Percentiles rank a stretch among this genome's conserved stretches.
phyloP scores from a whole-genome alignment of 2,329 filamentous ascomycete genomes.

The Emergomyces pasteurianus region DNA sequence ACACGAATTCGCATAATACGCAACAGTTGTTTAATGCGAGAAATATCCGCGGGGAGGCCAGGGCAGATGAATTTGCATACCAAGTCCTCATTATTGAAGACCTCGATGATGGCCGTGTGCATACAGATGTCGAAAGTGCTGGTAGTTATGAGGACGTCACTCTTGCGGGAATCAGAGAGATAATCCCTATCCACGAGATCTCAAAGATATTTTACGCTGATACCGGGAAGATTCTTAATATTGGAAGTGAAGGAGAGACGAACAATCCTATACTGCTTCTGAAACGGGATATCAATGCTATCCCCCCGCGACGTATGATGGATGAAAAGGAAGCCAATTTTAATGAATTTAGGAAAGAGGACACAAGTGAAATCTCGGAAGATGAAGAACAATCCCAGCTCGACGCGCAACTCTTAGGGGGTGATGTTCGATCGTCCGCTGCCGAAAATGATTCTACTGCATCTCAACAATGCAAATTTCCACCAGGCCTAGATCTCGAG shows the following conservation, averaged over 20 bases:
- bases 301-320: slow-evolving; percentile 49
- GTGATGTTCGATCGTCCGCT: slow-evolving; percentile 6
- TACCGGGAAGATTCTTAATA: slow-evolving; percentile 78
- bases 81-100: slow-evolving; percentile 76
- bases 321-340: slow-evolving; percentile 33
- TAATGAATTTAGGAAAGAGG: slow-evolving; percentile 15
- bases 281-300: slow-evolving; percentile 56
- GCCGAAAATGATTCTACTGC: slow-evolving; percentile 10
- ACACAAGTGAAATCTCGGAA: slow-evolving; percentile 14
- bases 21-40: slow-evolving; percentile 9
- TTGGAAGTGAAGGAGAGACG: slow-evolving; percentile 54
- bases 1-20: slow-evolving; percentile 11
- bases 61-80: slow-evolving; percentile 59
- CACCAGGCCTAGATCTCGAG: slow-evolving; percentile 67
- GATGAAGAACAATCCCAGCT: slow-evolving; percentile 32
- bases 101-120: slow-evolving; percentile 57
- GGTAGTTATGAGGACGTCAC: slow-evolving; percentile 49
- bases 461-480: slow-evolving; percentile 47
- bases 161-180: slow-evolving; percentile 53
- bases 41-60: slow-evolving; percentile 30
- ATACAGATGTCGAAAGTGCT: slow-evolving; percentile 45
- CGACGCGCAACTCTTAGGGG: slow-evolving; percentile 26
- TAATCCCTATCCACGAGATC: slow-evolving; percentile 59
- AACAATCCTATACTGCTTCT: slow-evolving; percentile 64
- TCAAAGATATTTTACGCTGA: slow-evolving; percentile 92